Evolutionary conservation across 164 flowering plant species (phyloP).

Genomic region (Aristolochia californica): DNA sequence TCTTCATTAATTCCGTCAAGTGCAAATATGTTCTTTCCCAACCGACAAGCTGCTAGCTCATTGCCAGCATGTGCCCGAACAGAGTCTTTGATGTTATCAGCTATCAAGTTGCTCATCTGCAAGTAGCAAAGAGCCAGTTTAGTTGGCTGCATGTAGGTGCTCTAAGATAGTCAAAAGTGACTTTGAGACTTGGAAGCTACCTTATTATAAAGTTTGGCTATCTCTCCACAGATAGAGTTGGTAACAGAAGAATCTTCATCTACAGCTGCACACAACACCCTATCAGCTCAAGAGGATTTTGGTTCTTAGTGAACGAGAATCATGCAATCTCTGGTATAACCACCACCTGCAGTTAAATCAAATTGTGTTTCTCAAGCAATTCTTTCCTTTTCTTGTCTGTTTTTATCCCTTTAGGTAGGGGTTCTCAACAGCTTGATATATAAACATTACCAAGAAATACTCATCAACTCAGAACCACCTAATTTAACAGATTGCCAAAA

Average conservation of each 20-base stretch:
- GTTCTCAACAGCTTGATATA: no score
- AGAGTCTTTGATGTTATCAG: constrained; percentile 29
- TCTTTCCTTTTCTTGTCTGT: no score
- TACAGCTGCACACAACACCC: constrained; percentile 29
- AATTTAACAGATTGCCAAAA: no score
- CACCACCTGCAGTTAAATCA: no score
- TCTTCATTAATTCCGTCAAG: constrained; percentile 28
- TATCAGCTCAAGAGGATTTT: not conserved
- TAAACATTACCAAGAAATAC: no score
- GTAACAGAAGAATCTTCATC: constrained; percentile 45
- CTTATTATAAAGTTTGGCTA: constrained; percentile 53
- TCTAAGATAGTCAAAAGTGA: not conserved
- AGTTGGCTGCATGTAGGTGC: not conserved
- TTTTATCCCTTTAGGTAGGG: no score
- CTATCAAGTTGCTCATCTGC: constrained; percentile 51
- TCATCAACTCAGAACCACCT: no score
- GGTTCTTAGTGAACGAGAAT: not conserved
- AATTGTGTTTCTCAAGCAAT: no score
- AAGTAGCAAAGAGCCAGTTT: not conserved
- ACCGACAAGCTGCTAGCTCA: constrained; percentile 22
- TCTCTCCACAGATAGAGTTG: constrained; percentile 31
- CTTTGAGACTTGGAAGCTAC: constrained; percentile 17
- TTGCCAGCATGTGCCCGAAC: constrained; percentile 20
- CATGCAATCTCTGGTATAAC: not conserved
- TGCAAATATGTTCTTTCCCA: constrained; percentile 26